A percentile compares a stretch with the other conserved stretches of the same genome.
These are phyloP conservation scores for Pyrrhoderma lamaoense DNA, from an alignment of 1,284 basidiomycete species.

Conservation along the genomic window DNA sequence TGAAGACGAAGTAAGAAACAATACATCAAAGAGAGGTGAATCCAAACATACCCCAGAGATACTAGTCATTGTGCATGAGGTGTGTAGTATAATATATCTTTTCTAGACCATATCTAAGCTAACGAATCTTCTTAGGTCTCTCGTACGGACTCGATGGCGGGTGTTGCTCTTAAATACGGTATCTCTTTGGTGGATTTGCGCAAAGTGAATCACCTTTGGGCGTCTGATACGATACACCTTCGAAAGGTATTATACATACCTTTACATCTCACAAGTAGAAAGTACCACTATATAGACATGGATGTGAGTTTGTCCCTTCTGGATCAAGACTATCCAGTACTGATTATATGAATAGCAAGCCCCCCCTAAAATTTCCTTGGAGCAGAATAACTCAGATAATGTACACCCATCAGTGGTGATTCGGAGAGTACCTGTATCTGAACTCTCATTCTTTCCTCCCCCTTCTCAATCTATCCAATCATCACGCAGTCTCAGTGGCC, in stretches of 20 bases:
- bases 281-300: conserved; percentile 9
- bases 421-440: conserved; percentile 43
- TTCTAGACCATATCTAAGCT: background rate
- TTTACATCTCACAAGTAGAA: conserved; percentile 34
- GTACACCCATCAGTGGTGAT: conserved; percentile 31
- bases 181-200: conserved; percentile 78
- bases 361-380: conserved; percentile 24
- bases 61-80: conserved; percentile 17
- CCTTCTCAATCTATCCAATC: conserved; percentile 23
- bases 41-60: conserved; percentile 5
- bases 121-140: conserved; percentile 43
- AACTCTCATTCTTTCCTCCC: conserved; percentile 58
- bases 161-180: conserved; percentile 82
- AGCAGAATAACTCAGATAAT: conserved; percentile 13
- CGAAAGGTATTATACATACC: conserved; percentile 80
- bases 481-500: conserved; percentile 5
- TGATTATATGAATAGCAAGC: conserved; percentile 21
- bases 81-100: background rate
- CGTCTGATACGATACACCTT: conserved; percentile 82
- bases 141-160: conserved; percentile 71
- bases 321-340: background rate
- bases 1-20: background rate
- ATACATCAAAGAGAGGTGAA: background rate
- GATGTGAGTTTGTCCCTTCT: conserved; percentile 1
- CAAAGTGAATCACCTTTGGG: conserved; percentile 84